Evolutionary conservation across 2,329 filamentous ascomycete species (phyloP).

Genomic region (Emergomyces africanus): DNA sequence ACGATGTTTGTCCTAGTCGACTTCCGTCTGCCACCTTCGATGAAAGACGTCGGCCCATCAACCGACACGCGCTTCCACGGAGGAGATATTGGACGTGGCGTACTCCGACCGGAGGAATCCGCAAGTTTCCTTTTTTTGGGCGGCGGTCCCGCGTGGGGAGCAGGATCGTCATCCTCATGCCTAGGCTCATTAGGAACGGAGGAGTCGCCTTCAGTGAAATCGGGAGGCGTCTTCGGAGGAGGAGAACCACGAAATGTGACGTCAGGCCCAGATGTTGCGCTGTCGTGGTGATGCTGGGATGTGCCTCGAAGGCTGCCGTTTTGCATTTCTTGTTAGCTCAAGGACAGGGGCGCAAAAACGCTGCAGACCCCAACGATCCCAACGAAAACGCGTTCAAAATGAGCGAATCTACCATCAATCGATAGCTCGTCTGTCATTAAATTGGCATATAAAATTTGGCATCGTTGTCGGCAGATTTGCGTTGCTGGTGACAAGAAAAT

Average conservation of each 20-base stretch:
- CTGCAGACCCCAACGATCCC: slow-evolving; percentile 34
- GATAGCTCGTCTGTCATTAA: slow-evolving; percentile 21
- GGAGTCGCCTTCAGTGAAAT: slow-evolving; percentile 7
- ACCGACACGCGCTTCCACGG: slow-evolving; percentile 84
- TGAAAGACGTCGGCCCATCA: slow-evolving; percentile 78
- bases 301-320: slow-evolving; percentile 31
- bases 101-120: slow-evolving; percentile 25
- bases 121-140: slow-evolving; percentile 34
- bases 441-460: slow-evolving; percentile 29
- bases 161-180: slow-evolving; percentile 17
- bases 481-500: slow-evolving; percentile 26
- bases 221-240: slow-evolving; percentile 13
- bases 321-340: slow-evolving; percentile 34
- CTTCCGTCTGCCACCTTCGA: slow-evolving; percentile 48
- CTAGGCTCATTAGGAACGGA: slow-evolving; percentile 12
- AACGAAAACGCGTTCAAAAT: slow-evolving; percentile 26
- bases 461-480: slow-evolving; percentile 31
- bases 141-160: slow-evolving; percentile 27
- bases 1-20: slow-evolving; percentile 43
- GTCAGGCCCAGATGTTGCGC: slow-evolving; percentile 21
- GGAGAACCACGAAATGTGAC: slow-evolving; percentile 13
- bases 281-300: slow-evolving; percentile 25
- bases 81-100: slow-evolving; percentile 50
- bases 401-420: slow-evolving; percentile 28
- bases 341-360: slow-evolving; percentile 28